Evolutionary conservation across 2,329 filamentous ascomycete genomes (phyloP).

Genomic region (Hymenoscyphus infarciens): DNA sequence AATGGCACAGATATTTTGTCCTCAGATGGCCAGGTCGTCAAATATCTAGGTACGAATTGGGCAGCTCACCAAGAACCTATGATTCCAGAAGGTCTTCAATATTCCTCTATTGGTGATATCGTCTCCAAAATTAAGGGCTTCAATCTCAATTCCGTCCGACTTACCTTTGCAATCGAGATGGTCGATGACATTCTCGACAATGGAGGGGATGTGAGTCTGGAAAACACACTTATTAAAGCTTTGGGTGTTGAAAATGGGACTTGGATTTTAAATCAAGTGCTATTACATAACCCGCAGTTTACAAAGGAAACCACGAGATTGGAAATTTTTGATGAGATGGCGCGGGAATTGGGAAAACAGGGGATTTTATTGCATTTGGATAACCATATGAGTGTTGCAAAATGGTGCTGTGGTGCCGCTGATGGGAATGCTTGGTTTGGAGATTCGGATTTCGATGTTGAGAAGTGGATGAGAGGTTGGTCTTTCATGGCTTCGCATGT

Average conservation of each 20-base stretch:
- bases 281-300: slow-evolving; percentile 56
- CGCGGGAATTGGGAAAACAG: slow-evolving; percentile 52
- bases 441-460: slow-evolving; percentile 53
- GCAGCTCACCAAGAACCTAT: slow-evolving; percentile 58
- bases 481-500: slow-evolving; percentile 58
- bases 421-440: slow-evolving; percentile 62
- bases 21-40: slow-evolving; percentile 40
- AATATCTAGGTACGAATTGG: slow-evolving; percentile 58
- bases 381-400: slow-evolving; percentile 56
- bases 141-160: slow-evolving; percentile 60
- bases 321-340: slow-evolving; percentile 57
- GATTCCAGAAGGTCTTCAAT: slow-evolving; percentile 61
- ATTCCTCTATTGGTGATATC: slow-evolving; percentile 51
- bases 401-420: slow-evolving; percentile 53
- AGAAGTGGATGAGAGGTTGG: slow-evolving; percentile 59
- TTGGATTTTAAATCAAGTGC: slow-evolving; percentile 47
- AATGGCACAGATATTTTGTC: slow-evolving; percentile 40
- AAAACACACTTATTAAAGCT: slow-evolving; percentile 43
- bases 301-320: slow-evolving; percentile 51
- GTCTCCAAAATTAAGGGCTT: slow-evolving; percentile 44
- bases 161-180: slow-evolving; percentile 63
- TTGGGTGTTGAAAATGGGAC: slow-evolving; percentile 53
- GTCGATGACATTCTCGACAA: slow-evolving; percentile 55
- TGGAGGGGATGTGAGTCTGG: slow-evolving; percentile 46
- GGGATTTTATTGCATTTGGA: slow-evolving; percentile 57